A percentile compares a stretch with the other conserved stretches of the same genome.
Evolutionary conservation across 768 basidiomycete genomes (phyloP).

Genomic region (Russula abietina): DNA sequence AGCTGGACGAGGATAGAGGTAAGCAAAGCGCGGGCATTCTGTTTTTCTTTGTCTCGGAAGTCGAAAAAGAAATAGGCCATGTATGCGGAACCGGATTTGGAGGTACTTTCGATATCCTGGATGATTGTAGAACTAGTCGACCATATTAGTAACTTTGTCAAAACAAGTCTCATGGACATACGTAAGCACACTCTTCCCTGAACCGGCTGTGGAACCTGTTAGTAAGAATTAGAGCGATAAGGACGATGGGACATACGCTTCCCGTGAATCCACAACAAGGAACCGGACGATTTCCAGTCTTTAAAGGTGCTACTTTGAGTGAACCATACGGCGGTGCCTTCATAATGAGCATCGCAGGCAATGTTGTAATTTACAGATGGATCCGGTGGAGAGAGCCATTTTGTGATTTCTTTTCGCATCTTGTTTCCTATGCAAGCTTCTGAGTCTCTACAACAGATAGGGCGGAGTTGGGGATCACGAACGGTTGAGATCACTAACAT

Average conservation of each 20-base stretch:
- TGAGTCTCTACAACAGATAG: not conserved
- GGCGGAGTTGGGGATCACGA: not conserved
- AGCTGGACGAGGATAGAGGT: slow-evolving; percentile 1
- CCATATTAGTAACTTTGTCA: not conserved
- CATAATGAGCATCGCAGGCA: not conserved
- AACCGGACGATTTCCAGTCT: not conserved
- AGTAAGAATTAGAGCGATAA: not conserved
- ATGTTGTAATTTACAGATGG: slow-evolving; percentile 1
- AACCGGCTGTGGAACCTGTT: not conserved
- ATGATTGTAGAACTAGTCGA: not conserved
- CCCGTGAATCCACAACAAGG: not conserved
- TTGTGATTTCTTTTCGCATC: not conserved
- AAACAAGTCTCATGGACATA: not conserved
- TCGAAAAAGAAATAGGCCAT: slow-evolving; percentile 3
- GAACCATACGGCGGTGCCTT: not conserved
- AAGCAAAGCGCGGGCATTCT: slow-evolving; percentile 26
- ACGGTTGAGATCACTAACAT: not conserved
- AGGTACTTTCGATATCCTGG: not conserved
- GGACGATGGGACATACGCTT: not conserved
- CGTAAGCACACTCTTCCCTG: not conserved
- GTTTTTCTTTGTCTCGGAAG: not conserved
- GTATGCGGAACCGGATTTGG: not conserved
- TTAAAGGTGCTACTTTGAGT: not conserved
- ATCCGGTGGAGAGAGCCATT: not conserved
- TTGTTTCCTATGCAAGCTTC: not conserved